Evolutionary conservation across 768 basidiomycete species (phyloP), one percentile per base, ranked within the genome.

Genomic region (Pholiota microspora): DNA sequence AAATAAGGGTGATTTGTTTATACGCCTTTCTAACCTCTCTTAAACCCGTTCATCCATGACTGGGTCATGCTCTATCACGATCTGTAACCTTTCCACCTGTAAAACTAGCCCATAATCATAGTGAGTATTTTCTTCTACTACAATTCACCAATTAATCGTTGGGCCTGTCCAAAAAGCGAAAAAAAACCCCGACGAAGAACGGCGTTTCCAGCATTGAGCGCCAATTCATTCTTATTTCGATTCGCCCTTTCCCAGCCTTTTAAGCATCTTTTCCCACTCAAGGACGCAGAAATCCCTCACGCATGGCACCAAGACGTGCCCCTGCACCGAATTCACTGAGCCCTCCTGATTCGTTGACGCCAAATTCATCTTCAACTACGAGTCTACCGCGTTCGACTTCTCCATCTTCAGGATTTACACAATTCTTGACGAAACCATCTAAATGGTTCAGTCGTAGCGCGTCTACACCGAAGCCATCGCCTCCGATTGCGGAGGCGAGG

Each of bases 391-490:
- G 87, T 61, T 83, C 88, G 5, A 73, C 69, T 7, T 89, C 88
- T 0, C 88, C 88, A 12, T 84, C 84, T 5, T 75, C 74, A 2
- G 82, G 85, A 3, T 77, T 89, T 54, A 78, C 85, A 0, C 77
- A 83, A 31, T 80, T 90, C 59, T 73, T 90, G 35, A 72, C 86
- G 25, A 85, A 79, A 58, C 83, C 88, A 1, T 79, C 84, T 0
- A 84, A 81, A 74, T 90, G 88, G 88, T 89, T 90, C 65, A 77
- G 69, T 12, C 77, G 84, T 36, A 83, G 84, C 54, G 73, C 77
- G 3, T 83, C 85, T 1, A 73, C 77, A 7, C 77, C 82, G 40
- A 79, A 79, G 65, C 60, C 75, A 31, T 59, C 76, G 32, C 59
- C 74, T 56, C 47, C 68, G 36, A 51, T 73, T 21, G 50, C 70